These are phyloP conservation scores for Ogataea hybrid DNA, from an alignment of 1,139 yeast species.

Conservation along the genomic window DNA sequence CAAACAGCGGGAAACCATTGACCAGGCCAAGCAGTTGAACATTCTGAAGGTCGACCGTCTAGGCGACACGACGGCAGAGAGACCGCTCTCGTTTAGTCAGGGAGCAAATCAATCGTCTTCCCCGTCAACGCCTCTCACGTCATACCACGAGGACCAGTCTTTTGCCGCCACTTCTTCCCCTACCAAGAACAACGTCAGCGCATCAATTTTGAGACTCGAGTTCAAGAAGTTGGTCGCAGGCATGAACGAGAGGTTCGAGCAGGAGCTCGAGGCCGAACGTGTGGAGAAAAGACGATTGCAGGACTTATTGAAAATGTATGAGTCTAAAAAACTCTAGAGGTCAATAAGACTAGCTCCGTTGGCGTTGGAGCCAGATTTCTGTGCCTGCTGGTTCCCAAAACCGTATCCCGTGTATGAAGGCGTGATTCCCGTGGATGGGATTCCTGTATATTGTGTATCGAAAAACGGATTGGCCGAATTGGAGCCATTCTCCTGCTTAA, in stretches of 20 bases:
- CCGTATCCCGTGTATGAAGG: conserved; percentile 90
- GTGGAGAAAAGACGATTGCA: conserved; percentile 51
- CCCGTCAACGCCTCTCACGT: conserved; percentile 19
- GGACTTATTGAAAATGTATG: conserved; percentile 38
- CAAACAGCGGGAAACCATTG: conserved; percentile 46
- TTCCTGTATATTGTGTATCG: conserved; percentile 72
- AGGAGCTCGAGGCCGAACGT: conserved; percentile 57
- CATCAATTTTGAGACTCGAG: conserved; percentile 58
- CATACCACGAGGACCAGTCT: conserved; percentile 9
- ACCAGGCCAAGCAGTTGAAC: conserved; percentile 47
- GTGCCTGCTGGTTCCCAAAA: conserved; percentile 62
- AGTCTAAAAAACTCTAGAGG: conserved; percentile 25
- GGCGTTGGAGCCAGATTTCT: conserved; percentile 19
- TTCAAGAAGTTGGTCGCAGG: conserved; percentile 66
- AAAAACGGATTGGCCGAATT: conserved; percentile 68
- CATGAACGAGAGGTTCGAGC: conserved; percentile 59
- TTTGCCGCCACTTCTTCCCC: conserved; percentile 31
- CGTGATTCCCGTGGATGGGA: conserved; percentile 49
- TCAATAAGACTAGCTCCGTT: conserved; percentile 37
- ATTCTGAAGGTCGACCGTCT: conserved; percentile 48
- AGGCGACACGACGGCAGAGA: conserved; percentile 31
- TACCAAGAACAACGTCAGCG: conserved; percentile 31
- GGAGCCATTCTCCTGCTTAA: conserved; percentile 45
- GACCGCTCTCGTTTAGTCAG: conserved; percentile 6
- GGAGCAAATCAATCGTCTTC: conserved; percentile 6